These are phyloP conservation scores for Fusarium scirpi DNA, from an alignment of 2,329 filamentous ascomycete genomes.

Conservation along the genomic window DNA sequence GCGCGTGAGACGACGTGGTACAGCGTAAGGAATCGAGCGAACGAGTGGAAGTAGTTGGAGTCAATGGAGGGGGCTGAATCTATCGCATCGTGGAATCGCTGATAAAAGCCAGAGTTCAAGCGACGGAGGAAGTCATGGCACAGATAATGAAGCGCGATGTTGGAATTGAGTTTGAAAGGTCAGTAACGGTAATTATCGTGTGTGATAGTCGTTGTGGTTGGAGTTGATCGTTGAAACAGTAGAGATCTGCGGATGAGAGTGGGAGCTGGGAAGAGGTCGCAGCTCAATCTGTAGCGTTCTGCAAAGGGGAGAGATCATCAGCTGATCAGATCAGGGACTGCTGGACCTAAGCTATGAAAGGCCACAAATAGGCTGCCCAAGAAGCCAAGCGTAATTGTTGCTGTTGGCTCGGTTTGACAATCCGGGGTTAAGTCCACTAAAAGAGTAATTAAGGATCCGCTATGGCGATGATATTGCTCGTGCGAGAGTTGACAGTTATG, in stretches of 20 bases:
- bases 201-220: conserved; percentile 13
- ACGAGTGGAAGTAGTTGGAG: conserved; percentile 43
- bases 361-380: conserved; percentile 37
- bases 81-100: conserved; percentile 46
- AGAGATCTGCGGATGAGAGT: conserved; percentile 43
- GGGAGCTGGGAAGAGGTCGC: conserved; percentile 40
- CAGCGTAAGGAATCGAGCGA: conserved; percentile 32
- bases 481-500: conserved; percentile 4
- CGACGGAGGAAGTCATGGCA: conserved; percentile 42
- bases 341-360: conserved; percentile 29
- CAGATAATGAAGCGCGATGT: conserved; percentile 10
- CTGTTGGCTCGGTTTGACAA: conserved; percentile 43
- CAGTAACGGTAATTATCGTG: neutral
- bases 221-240: conserved; percentile 20
- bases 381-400: conserved; percentile 36
- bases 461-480: conserved; percentile 17
- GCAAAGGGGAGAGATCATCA: conserved; percentile 49
- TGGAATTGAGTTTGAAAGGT: conserved; percentile 3
- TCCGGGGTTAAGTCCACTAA: conserved; percentile 46
- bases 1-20: conserved; percentile 29
- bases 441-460: conserved; percentile 40
- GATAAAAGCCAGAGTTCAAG: conserved; percentile 41
- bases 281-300: conserved; percentile 44
- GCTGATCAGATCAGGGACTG: conserved; percentile 44
- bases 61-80: conserved; percentile 36